Evolutionary conservation across 306 rosid species (phyloP), one percentile per base, ranked within the genome.

Genomic region (Hippophae gyantsensis): DNA sequence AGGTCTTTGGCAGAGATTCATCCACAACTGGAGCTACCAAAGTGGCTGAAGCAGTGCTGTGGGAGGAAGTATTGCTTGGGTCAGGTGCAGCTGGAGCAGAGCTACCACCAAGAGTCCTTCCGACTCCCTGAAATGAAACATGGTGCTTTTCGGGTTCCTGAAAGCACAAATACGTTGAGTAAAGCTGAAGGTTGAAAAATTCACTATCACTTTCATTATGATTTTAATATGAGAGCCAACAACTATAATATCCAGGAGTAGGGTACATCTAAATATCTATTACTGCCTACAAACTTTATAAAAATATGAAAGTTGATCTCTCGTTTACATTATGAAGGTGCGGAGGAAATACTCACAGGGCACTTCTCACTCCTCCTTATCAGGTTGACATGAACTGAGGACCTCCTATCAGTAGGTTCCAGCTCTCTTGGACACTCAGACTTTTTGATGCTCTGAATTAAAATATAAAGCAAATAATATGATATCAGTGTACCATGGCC

Each of bases 391-490:
- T 92, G 84, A 57, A 92, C 95, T 52, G 89, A 63, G 54, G 94
- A 70, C 76, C 78, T 79, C 79, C 83, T 83, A 66, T 81, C 86
- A 3, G 81, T 85, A 43, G 96, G 99, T 73, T 92, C 99, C 57
- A 92, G 86, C 79, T 92, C 99, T 77, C 70, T 82, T 12, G 99
- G 99, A 72, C 99, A 88, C 75, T 85, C 93, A 7, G 99, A 92
- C 56, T 76, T 92, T 69, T 78, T 80, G 58, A 92, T 87, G 73
- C 99, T 92, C 99, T 92, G 83, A 71, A 60, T 72, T 63, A 48
- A 68, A 70, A 69, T 52, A 65, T 50, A 43, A 67, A 56, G 68
- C 47, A 56, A 25, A 12, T 43, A 27, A 44, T 53, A 48, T 63
- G 54, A 23, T 8, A 41, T 14, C 58, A 75, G 38, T 32, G 38